A percentile compares a stretch with the other conserved stretches of the same genome.
Evolutionary conservation across 805 yeast genomes (phyloP).

Genomic region (Pichia rugopelliculosa): DNA sequence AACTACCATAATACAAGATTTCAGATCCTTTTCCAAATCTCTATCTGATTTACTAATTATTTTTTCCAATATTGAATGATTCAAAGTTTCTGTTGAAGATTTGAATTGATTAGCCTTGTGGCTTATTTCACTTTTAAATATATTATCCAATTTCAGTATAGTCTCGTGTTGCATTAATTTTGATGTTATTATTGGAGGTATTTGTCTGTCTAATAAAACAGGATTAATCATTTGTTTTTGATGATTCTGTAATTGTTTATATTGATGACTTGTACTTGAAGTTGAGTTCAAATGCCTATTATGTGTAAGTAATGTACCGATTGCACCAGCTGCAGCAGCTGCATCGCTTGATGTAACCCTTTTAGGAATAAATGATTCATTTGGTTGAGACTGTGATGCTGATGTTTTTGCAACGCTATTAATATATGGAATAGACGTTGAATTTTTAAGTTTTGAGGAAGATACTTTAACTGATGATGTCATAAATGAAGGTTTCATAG

Average conservation of each 20-base stretch:
- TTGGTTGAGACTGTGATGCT: not conserved
- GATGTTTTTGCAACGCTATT: not conserved
- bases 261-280: constrained; percentile 2
- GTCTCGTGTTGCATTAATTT: constrained; percentile 27
- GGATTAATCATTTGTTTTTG: constrained; percentile 29
- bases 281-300: constrained; percentile 16
- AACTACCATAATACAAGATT: constrained; percentile 29
- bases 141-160: constrained; percentile 27
- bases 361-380: constrained; percentile 17
- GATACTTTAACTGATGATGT: not conserved
- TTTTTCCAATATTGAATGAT: constrained; percentile 25
- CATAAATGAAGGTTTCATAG: not conserved
- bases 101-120: constrained; percentile 25
- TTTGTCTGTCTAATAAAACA: constrained; percentile 24
- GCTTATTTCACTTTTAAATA: constrained; percentile 28
- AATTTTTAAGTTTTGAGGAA: no score
- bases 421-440: not conserved
- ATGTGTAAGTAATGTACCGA: constrained; percentile 26
- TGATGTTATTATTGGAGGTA: constrained; percentile 24
- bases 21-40: constrained; percentile 24
- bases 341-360: constrained; percentile 26
- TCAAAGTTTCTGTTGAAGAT: constrained; percentile 24
- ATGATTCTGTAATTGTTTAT: constrained; percentile 13
- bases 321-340: constrained; percentile 30
- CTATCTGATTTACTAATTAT: constrained; percentile 27